Conservation (phyloP, 768 basidiomycete species). For the Kockovaella imperatae region DNA sequence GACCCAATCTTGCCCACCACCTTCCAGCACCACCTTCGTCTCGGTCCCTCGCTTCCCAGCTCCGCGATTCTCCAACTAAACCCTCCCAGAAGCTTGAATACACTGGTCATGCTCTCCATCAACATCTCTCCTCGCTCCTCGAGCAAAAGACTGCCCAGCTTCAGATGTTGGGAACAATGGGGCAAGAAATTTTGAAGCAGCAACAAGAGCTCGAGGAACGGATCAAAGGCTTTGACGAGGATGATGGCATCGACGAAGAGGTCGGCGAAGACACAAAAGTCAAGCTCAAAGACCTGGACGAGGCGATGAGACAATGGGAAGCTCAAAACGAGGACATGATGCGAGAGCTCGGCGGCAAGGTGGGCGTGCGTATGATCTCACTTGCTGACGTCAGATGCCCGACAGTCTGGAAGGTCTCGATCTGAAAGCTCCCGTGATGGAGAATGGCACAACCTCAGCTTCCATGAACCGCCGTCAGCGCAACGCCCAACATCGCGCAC, state of each 20-base stretch:
- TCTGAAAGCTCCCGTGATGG: background rate
- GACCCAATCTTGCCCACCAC: conserved; percentile 18
- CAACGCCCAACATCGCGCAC: conserved; percentile 38
- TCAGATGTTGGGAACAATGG: conserved; percentile 80
- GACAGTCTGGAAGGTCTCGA: conserved; percentile 1
- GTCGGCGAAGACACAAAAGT: conserved; percentile 28
- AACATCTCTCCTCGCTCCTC: conserved; percentile 55
- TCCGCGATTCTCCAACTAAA: conserved; percentile 13
- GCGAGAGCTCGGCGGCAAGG: conserved; percentile 34
- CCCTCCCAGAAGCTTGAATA: conserved; percentile 5
- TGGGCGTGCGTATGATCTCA: conserved; percentile 4
- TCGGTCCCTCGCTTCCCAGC: conserved; percentile 11
- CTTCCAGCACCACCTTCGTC: conserved; percentile 19
- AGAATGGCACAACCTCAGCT: conserved; percentile 7
- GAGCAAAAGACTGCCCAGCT: conserved; percentile 88
- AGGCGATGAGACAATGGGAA: conserved; percentile 39
- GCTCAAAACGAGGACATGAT: conserved; percentile 39
- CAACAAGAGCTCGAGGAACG: conserved; percentile 87
- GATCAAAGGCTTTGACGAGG: conserved; percentile 60
- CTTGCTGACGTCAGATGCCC: conserved; percentile 1
- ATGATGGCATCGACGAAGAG: conserved; percentile 48
- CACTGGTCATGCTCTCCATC: conserved; percentile 17
- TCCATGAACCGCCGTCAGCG: conserved; percentile 30
- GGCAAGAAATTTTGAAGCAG: conserved; percentile 86
- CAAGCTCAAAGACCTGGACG: conserved; percentile 33